Evolutionary conservation across 495 filamentous ascomycete genomes (phyloP), one percentile per base, ranked within the genome.

Genomic region (Lepraria neglecta): DNA sequence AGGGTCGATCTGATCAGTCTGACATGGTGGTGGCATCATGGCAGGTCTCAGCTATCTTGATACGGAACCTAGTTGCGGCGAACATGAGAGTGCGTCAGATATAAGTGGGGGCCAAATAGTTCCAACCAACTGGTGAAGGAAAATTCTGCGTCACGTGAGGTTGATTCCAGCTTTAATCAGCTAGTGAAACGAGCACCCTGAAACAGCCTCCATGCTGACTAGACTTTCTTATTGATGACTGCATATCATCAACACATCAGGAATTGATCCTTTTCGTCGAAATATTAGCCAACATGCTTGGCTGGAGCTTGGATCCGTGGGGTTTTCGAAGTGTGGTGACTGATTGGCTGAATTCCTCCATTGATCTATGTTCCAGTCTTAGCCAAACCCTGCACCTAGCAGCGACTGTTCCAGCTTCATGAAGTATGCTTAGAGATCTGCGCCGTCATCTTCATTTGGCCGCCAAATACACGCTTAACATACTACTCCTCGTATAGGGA

Each of bases 141-240:
- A 0, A 11, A 31, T 3, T 19, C 51, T 15, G 0, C 14, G 30
- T 30, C 51, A 53, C 51, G 51, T 53, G 51, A 53, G 11, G 33
- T 5, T 38, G 6, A 38, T 38, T 38, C 6, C 5, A 11, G 33
- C 33, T 38, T 38, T 38, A 11, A 33, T 53, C 17, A 15, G 50
- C 30, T 33, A 27, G 50, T 53, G 31, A 53, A 35, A 53, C 50
- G n/a, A 35, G 1, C 4, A 31, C 19, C 5, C 14, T 53, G 51
- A 53, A 53, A 35, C 28, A 53, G 33, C 15, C 28, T 54, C 12
- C 30, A 19, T 38, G 51, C 51, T 54, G 51, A 54, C 51, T 54
- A 33, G 17, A 33, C 51, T 28, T 38, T 4, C 10, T 35, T 54
- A 5, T 19, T 54, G 51, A 54, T 54, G 51, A 38, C 51, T 5